These are phyloP conservation scores for Hypoxylon sp. DNA, from an alignment of 2,329 filamentous ascomycete genomes.

Conservation along the genomic window DNA sequence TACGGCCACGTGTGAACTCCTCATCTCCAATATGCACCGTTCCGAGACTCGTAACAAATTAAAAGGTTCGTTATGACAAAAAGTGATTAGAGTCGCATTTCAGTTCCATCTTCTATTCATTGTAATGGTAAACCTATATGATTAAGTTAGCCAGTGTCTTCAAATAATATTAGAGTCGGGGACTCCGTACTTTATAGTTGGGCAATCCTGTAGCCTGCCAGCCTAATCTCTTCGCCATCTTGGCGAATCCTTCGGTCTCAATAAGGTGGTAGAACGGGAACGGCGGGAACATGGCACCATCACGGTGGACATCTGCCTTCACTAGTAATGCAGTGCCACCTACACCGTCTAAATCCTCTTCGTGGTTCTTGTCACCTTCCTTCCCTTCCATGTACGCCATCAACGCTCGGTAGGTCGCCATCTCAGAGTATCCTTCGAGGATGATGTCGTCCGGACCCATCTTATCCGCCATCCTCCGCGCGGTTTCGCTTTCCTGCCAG, in stretches of 20 bases:
- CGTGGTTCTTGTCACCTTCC: constrained; percentile 69
- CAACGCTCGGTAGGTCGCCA: constrained; percentile 90
- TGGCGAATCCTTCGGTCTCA: constrained; percentile 97
- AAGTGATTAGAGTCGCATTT: constrained; percentile 32
- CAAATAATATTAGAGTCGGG: background rate
- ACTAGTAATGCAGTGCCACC: constrained; percentile 93
- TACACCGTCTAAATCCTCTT: constrained; percentile 89
- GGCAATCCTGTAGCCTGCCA: constrained; percentile 91
- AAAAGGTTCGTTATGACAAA: constrained; percentile 44
- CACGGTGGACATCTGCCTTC: constrained; percentile 95
- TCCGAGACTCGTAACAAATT: constrained; percentile 44
- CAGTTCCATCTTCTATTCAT: constrained; percentile 70
- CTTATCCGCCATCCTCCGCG: constrained; percentile 78
- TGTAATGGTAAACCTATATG: constrained; percentile 85
- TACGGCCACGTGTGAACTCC: constrained; percentile 39
- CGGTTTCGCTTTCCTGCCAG: constrained; percentile 90
- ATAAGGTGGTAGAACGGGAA: constrained; percentile 98
- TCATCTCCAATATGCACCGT: constrained; percentile 46
- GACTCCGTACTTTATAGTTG: constrained; percentile 86
- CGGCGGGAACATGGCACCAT: constrained; percentile 98
- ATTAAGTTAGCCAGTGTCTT: constrained; percentile 27
- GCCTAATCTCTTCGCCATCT: constrained; percentile 91
- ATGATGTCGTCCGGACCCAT: constrained; percentile 95
- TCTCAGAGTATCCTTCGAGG: constrained; percentile 91
- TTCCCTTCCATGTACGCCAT: constrained; percentile 84